Base-by-base conservation (phyloP, 805 yeast species). In the Henningerozyma blattae region DNA sequence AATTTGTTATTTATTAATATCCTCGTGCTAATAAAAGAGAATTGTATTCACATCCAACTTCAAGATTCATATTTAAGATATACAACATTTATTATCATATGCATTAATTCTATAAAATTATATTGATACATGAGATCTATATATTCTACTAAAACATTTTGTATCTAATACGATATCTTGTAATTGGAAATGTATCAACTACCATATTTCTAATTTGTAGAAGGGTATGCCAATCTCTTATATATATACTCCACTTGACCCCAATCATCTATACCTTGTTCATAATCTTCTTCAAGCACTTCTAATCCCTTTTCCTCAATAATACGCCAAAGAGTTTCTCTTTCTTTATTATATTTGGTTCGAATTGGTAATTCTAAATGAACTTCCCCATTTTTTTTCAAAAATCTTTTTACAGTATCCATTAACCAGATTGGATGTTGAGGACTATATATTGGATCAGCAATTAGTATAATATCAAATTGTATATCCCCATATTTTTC, bases 391-490 rank as follows among this genome's bases (percentile, higher is more conserved):
- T 39, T 32, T 6, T 67, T 50, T 0, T 79, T 59, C 15, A 77
- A 46, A 34, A 82, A 75, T 28, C 46, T 42, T 3, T 48, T 45
- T 5, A 87, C 59, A 67, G 83, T 77, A 32, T 70, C 54, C 4
- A 70, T 68, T 1, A 89, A 74, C 74, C 82, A 72, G 13, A 54
- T 52, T 1, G 96, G 96, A 49, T 89, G 97, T 22, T 72, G 67
- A 0, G 77, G 60, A 0, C 95, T 81, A 53, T 91, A 89, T 2
- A 89, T 75, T 0, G 96, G 95, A 54, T 89, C 98, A 15, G 95
- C 80, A 4, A 85, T 57, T 0, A 91, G 60, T 4, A 89, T 63
- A 0, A 84, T 70, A 27, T 70, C 67, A 51, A 69, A 84, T 28
- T 53, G 56, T 9, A 40, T 38, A 17, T 43, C 46, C 4, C 52